phyloP scores from a whole-genome alignment of 257 asterid species.

The Primulina eburnea region DNA sequence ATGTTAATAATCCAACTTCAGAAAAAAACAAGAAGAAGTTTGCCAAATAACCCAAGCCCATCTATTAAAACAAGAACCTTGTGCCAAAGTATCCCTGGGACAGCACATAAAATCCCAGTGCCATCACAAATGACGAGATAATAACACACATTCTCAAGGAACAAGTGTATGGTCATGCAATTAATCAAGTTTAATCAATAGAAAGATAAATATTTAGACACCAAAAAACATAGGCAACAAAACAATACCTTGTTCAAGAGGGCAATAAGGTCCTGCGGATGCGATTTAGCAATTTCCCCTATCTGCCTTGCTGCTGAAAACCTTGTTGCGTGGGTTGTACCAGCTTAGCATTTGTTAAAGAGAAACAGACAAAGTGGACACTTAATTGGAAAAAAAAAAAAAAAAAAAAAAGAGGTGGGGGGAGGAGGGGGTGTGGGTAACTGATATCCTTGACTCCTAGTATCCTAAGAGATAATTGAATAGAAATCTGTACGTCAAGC shows the following conservation, averaged over 20 bases:
- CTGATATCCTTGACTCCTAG: neutral
- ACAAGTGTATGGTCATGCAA: neutral
- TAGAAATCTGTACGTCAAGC: slow-evolving; percentile 1
- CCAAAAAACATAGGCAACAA: neutral
- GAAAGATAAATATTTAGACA: neutral
- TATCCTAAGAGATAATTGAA: slow-evolving; percentile 2
- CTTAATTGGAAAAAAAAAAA: neutral
- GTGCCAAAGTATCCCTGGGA: neutral
- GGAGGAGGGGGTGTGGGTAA: too few relatives aligned
- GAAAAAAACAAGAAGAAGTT: neutral
- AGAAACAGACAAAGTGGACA: slow-evolving; percentile 23
- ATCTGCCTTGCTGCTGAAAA: slow-evolving; percentile 98
- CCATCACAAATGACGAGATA: neutral
- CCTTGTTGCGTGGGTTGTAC: slow-evolving; percentile 95
- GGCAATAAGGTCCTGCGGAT: slow-evolving; percentile 91
- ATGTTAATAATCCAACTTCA: neutral
- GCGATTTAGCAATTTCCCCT: slow-evolving; percentile 96
- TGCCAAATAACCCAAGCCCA: neutral
- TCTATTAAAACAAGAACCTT: neutral
- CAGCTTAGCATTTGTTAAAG: slow-evolving; percentile 78
- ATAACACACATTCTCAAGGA: neutral
- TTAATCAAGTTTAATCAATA: neutral
- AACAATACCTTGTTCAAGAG: slow-evolving; percentile 70
- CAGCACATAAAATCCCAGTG: neutral
- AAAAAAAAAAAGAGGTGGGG: neutral